phyloP scores from a whole-genome alignment of 225 moss, liverwort and hornwort species.

The Pleurozium schreberi region DNA sequence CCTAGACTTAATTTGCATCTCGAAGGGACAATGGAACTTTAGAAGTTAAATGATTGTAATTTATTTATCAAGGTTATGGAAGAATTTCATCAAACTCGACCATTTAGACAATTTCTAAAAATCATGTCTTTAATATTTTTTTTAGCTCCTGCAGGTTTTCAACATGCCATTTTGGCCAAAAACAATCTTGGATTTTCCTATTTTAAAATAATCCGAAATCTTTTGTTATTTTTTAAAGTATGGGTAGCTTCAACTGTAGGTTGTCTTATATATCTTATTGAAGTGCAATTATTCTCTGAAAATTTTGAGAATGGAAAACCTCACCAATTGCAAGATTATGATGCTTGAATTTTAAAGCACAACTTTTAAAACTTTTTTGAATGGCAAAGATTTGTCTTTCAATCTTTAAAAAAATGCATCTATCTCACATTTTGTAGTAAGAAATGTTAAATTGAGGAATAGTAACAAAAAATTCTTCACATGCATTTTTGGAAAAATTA shows the following conservation, averaged over 20 bases:
- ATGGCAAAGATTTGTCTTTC: not conserved
- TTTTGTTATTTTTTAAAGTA: not conserved
- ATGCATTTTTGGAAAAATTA: too few species aligned
- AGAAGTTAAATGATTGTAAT: too few species aligned
- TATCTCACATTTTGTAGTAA: not conserved
- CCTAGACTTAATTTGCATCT: too few species aligned
- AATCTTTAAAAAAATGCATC: not conserved
- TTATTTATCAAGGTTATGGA: too few species aligned
- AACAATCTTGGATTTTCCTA: not conserved
- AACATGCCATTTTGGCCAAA: not conserved
- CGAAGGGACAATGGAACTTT: too few species aligned
- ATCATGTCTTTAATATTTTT: not conserved
- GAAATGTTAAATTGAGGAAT: too few species aligned
- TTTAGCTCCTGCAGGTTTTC: not conserved
- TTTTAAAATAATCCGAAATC: not conserved
- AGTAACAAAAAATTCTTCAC: too few species aligned
- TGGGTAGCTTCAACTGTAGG: not conserved
- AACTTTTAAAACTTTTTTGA: not conserved
- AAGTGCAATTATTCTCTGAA: not conserved
- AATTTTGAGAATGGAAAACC: not conserved
- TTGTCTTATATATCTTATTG: not conserved
- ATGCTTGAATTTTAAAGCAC: not conserved
- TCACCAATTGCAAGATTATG: not conserved
- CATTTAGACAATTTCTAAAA: not conserved
- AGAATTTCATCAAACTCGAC: too few species aligned